Evolutionary conservation across 768 basidiomycete species (phyloP).

Genomic region (Heimioporus sp.): DNA sequence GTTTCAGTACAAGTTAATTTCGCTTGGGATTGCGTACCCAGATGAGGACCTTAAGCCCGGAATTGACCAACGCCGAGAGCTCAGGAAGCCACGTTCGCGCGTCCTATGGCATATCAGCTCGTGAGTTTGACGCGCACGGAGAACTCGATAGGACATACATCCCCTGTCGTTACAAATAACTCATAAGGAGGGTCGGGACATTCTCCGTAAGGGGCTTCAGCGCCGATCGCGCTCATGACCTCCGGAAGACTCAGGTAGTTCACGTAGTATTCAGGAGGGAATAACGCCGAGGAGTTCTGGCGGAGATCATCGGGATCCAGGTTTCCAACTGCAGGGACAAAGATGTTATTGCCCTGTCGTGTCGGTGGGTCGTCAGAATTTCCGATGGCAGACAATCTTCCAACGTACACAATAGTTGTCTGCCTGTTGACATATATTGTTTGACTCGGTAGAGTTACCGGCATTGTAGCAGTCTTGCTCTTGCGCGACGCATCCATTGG

Average conservation of each 20-base stretch:
- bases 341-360: constrained; percentile 44
- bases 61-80: constrained; percentile 35
- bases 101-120: constrained; percentile 15
- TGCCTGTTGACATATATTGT: constrained; percentile 48
- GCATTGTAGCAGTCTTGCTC: constrained; percentile 57
- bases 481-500: constrained; percentile 53
- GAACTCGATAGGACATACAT: constrained; percentile 37
- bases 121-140: neutral
- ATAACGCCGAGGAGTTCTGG: constrained; percentile 49
- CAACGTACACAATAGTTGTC: constrained; percentile 55
- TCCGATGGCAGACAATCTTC: neutral
- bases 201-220: constrained; percentile 45
- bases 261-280: constrained; percentile 58
- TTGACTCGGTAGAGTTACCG: constrained; percentile 42
- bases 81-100: constrained; percentile 38
- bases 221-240: constrained; percentile 49
- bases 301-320: constrained; percentile 56
- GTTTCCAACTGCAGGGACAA: constrained; percentile 49
- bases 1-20: neutral
- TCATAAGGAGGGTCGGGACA: constrained; percentile 45
- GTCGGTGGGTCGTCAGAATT: neutral
- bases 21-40: constrained; percentile 30
- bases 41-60: constrained; percentile 37
- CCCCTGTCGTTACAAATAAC: constrained; percentile 51
- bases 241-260: constrained; percentile 39